These are phyloP conservation scores for Zoysia japonica DNA, from an alignment of 176 grass and related monocot genomes.

Conservation along the genomic window DNA sequence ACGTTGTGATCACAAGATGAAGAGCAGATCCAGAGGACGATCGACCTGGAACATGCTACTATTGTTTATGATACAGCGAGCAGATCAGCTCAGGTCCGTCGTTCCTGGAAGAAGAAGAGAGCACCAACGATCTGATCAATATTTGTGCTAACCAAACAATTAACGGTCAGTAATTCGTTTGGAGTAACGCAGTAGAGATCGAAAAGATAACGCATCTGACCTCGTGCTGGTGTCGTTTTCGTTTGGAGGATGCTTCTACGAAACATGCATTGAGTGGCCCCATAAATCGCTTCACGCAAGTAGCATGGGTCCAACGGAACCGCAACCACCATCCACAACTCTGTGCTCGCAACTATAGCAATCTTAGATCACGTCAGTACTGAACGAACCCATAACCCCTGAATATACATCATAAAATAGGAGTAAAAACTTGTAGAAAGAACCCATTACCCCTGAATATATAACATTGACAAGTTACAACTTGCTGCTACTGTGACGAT, in stretches of 20 bases:
- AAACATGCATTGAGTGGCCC: slow-evolving; percentile 29
- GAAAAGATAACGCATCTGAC: background rate
- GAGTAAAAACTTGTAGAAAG: no score
- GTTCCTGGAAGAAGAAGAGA: background rate
- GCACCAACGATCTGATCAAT: background rate
- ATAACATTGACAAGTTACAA: no score
- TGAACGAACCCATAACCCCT: background rate
- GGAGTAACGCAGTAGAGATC: background rate
- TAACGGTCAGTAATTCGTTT: background rate
- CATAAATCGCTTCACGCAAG: slow-evolving; percentile 40
- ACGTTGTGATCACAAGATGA: background rate
- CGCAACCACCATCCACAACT: background rate
- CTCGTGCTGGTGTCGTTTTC: background rate
- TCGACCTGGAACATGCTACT: background rate
- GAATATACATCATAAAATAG: no score
- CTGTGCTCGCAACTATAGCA: background rate
- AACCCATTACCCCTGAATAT: background rate
- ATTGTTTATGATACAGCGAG: background rate
- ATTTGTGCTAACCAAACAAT: background rate
- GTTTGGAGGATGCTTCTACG: slow-evolving; percentile 1
- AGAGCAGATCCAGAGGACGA: background rate
- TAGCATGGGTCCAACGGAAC: slow-evolving; percentile 36
- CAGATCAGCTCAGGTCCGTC: background rate
- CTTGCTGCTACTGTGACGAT: background rate
- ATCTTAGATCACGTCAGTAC: background rate